Percentiles rank a stretch among this genome's conserved stretches.
Conservation (phyloP, 192 early-diverging fungal species). For the Globomyces pollinis-pini region DNA sequence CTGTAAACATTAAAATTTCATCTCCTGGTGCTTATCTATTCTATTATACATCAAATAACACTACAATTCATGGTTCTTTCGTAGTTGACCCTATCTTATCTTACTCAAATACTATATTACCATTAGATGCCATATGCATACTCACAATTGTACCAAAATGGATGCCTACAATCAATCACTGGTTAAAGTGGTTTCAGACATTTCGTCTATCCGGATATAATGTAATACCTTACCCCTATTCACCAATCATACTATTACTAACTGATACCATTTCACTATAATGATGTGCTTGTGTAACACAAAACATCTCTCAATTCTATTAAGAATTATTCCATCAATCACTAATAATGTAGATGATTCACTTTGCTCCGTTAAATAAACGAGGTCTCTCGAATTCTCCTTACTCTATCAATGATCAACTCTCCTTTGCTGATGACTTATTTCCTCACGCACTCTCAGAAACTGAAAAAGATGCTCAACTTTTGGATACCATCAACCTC, state of each 20-base stretch:
- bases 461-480: constrained; percentile 53
- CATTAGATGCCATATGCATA: constrained; percentile 83
- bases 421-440: constrained; percentile 79
- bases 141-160: constrained; percentile 95
- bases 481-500: constrained; percentile 17
- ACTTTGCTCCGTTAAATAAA: constrained; percentile 90
- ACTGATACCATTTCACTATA: background rate
- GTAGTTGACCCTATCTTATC: constrained; percentile 81
- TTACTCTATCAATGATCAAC: constrained; percentile 94
- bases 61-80: constrained; percentile 48
- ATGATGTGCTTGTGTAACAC: no score
- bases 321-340: no score
- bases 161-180: constrained; percentile 75
- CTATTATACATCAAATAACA: constrained; percentile 53
- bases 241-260: background rate
- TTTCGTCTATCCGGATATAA: constrained; percentile 84
- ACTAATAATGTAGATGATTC: no score
- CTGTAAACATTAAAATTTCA: constrained; percentile 22
- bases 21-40: constrained; percentile 44
- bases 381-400: constrained; percentile 92
- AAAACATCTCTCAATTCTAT: background rate
- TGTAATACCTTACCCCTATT: no score
- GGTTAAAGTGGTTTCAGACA: constrained; percentile 64
- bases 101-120: constrained; percentile 34
- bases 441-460: constrained; percentile 56